These are phyloP conservation scores for Seiridium cupressi DNA, from an alignment of 2,329 filamentous ascomycete species.

Conservation along the genomic window DNA sequence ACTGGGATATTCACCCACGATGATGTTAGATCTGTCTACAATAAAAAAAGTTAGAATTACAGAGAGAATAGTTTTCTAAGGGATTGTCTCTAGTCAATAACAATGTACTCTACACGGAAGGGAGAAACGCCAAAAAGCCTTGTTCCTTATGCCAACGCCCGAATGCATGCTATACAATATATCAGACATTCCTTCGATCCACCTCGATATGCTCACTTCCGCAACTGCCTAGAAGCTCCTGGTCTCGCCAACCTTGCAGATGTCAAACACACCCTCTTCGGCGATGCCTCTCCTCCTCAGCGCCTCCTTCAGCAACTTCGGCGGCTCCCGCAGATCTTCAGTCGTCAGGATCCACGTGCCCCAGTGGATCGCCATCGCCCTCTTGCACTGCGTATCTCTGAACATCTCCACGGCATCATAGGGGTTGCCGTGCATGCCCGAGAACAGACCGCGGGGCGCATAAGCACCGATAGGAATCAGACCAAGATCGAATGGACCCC, in stretches of 20 bases:
- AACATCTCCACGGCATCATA: conserved; percentile 90
- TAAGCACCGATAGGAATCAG: conserved; percentile 94
- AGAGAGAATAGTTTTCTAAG: neutral
- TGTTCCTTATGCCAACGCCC: too few species aligned
- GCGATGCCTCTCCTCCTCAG: conserved; percentile 64
- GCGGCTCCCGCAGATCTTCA: conserved; percentile 85
- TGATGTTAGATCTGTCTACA: neutral
- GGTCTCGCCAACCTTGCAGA: conserved; percentile 82
- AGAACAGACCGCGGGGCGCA: conserved; percentile 69
- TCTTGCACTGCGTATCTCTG: conserved; percentile 72
- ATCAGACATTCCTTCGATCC: too few species aligned
- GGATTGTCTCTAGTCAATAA: too few species aligned
- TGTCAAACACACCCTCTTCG: conserved; percentile 75
- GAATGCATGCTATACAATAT: too few species aligned
- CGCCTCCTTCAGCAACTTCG: conserved; percentile 68
- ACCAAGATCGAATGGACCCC: conserved; percentile 87
- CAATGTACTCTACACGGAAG: too few species aligned
- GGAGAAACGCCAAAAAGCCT: too few species aligned
- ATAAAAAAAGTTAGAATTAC: neutral
- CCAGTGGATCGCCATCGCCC: conserved; percentile 89
- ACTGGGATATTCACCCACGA: neutral
- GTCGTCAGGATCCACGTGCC: conserved; percentile 84
- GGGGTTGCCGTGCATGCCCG: conserved; percentile 81
- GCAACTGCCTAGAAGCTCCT: conserved; percentile 59
- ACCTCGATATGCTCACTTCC: too few species aligned